Evolutionary conservation across 2,329 filamentous ascomycete species (phyloP).

Genomic region (Aspergillus sp.): DNA sequence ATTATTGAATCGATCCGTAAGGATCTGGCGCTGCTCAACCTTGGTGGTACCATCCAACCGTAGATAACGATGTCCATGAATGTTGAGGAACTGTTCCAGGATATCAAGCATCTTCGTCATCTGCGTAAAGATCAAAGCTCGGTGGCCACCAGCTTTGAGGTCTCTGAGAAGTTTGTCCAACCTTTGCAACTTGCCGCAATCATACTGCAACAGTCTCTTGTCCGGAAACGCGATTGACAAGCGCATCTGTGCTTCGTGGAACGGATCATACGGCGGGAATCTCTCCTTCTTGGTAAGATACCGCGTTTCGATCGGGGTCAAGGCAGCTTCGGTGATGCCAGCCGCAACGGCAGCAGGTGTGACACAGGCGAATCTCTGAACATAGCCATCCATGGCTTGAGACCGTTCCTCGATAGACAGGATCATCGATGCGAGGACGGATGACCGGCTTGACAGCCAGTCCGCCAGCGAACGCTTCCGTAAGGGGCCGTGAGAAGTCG

Average conservation of each 20-base stretch:
- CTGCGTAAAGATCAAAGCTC: constrained; percentile 96
- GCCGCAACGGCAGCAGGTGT: constrained; percentile 84
- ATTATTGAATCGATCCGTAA: constrained; percentile 95
- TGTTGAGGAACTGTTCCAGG: constrained; percentile 94
- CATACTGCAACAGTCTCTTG: constrained; percentile 92
- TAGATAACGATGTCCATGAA: constrained; percentile 94
- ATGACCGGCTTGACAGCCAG: constrained; percentile 72
- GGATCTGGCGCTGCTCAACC: constrained; percentile 89
- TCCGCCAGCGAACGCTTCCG: constrained; percentile 63
- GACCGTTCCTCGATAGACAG: constrained; percentile 72
- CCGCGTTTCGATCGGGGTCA: constrained; percentile 61
- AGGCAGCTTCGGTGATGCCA: constrained; percentile 66
- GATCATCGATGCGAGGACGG: constrained; percentile 56
- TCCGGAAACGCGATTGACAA: constrained; percentile 96
- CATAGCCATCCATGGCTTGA: constrained; percentile 66
- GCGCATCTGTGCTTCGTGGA: constrained; percentile 89
- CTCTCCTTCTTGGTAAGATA: constrained; percentile 45
- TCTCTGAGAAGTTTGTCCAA: constrained; percentile 82
- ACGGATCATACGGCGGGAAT: constrained; percentile 67
- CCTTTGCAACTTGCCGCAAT: constrained; percentile 93
- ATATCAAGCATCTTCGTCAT: constrained; percentile 99
- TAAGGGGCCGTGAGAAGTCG: constrained; percentile 59
- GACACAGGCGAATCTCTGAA: constrained; percentile 87
- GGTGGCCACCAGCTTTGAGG: constrained; percentile 84
- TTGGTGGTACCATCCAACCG: constrained; percentile 95